phyloP scores from a whole-genome alignment of 495 filamentous ascomycete species.

The Cercophora scortea region DNA sequence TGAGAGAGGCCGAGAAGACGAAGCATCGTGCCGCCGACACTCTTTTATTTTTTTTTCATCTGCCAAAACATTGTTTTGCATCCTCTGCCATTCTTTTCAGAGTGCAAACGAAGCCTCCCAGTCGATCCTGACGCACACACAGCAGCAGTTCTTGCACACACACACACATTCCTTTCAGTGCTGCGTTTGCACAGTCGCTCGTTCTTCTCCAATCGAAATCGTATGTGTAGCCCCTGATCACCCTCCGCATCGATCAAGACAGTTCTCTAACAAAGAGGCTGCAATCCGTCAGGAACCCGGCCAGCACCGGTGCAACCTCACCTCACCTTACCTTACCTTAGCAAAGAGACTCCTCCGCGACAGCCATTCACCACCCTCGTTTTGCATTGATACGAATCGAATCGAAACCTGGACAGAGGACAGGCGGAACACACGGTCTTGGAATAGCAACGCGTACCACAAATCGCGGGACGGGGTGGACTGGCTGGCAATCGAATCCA shows the following conservation, averaged over 20 bases:
- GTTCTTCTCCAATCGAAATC: constrained; percentile 18
- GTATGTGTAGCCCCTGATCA: constrained; percentile 22
- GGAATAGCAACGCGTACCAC: too few relatives aligned
- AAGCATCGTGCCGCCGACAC: constrained; percentile 4
- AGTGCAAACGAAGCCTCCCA: constrained; percentile 1
- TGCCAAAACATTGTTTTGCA: constrained; percentile 4
- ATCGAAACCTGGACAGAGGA: constrained; percentile 8
- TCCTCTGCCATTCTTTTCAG: constrained; percentile 7
- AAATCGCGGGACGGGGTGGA: too few relatives aligned
- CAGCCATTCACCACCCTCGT: constrained; percentile 1
- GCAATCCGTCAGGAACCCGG: constrained; percentile 2
- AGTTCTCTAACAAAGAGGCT: constrained; percentile 19
- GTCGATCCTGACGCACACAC: not conserved
- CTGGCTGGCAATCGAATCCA: too few relatives aligned
- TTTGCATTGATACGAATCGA: constrained; percentile 10
- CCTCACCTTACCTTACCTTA: not conserved
- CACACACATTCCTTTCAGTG: constrained; percentile 10
- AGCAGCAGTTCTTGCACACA: constrained; percentile 6
- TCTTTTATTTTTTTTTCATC: constrained; percentile 12
- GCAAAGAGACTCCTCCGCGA: not conserved
- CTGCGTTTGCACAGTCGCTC: constrained; percentile 14
- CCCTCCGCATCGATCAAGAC: constrained; percentile 15
- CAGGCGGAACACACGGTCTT: not conserved
- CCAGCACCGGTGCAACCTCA: not conserved
- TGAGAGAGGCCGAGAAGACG: not conserved